Evolutionary conservation across 108 stramenopile species (phyloP), one percentile per base, ranked within the genome.

Genomic region (Conticribra guillardii): DNA sequence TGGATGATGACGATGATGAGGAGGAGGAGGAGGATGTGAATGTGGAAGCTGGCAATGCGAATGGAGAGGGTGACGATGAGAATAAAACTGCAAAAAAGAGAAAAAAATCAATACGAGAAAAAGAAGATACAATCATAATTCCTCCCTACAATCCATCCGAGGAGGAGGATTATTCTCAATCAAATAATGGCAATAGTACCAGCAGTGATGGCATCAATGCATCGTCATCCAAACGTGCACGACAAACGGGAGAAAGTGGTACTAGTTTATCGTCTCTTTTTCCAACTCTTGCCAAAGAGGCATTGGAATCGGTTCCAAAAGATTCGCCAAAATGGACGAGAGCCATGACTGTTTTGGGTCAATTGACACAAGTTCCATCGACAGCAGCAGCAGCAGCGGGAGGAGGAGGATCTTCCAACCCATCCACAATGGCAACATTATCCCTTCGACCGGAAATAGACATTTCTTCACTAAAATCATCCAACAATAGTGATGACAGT

Each of bases 331-430:
- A 64, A 66, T 72, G 51, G 17, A 60, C 27, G 4, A 55, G 81
- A 31, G 81, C 81, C 5, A 53, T 78, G 61, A 37, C 75, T 23
- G 81, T 82, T 0, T 57, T 82, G 64, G 41, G 49, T 19, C 81
- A 82, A 53, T 37, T 82, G 62, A 80, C 73, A 52, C 49, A 32
- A 69, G 29, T 34, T 2, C 53, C 74, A 24, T 49, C 59, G 8
- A 30, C 58, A 29, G 11, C 65, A 17, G 9, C 60, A 44, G 8
- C n/a, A n/a, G n/a, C n/a, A n/a, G n/a, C n/a, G n/a, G n/a, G n/a
- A n/a, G n/a, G n/a, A n/a, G n/a, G n/a, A n/a, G n/a, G n/a, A n/a
- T n/a, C 19, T 17, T 52, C 54, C 21, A 29, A 34, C 17, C 30
- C 56, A 1, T 24, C 50, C 31, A 45, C n/a, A 7, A 54, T 23